These are phyloP conservation scores for Gleditsia sinensis DNA, from an alignment of 306 rosid genomes.

Conservation along the genomic window DNA sequence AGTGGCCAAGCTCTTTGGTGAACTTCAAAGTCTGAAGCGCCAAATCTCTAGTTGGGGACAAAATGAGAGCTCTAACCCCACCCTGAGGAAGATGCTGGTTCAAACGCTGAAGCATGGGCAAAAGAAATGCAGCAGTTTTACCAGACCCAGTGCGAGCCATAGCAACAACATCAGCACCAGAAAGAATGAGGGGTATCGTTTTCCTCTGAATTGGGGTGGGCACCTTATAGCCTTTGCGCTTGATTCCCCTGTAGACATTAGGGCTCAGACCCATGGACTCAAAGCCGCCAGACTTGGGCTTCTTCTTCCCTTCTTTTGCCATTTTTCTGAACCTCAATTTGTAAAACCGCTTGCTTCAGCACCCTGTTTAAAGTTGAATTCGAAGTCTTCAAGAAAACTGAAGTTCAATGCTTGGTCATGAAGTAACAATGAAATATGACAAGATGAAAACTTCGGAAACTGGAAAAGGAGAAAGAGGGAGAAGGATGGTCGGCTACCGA, in stretches of 20 bases:
- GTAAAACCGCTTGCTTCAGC: neutral
- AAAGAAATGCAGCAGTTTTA: constrained; percentile 89
- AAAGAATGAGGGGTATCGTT: constrained; percentile 87
- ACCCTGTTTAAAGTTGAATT: neutral
- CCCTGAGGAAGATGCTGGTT: constrained; percentile 75
- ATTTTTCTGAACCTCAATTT: neutral
- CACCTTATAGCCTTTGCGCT: constrained; percentile 83
- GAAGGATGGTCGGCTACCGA: neutral
- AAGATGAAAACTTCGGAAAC: neutral
- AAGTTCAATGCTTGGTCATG: no score
- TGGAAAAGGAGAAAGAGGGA: neutral
- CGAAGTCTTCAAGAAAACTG: neutral
- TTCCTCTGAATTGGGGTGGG: constrained; percentile 97
- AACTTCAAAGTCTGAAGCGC: constrained; percentile 90
- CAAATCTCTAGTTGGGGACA: constrained; percentile 88
- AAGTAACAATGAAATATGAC: no score
- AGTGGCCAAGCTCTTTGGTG: constrained; percentile 73
- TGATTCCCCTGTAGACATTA: constrained; percentile 67
- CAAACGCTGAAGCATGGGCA: constrained; percentile 88
- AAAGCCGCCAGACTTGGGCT: constrained; percentile 80
- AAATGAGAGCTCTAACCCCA: constrained; percentile 82
- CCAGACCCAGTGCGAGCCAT: constrained; percentile 99
- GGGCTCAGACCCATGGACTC: constrained; percentile 72
- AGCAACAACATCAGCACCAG: constrained; percentile 87
- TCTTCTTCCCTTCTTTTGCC: constrained; percentile 38